Evolutionary conservation across 1,284 basidiomycete species (phyloP).

Genomic region (Rhizoctonia solani): DNA sequence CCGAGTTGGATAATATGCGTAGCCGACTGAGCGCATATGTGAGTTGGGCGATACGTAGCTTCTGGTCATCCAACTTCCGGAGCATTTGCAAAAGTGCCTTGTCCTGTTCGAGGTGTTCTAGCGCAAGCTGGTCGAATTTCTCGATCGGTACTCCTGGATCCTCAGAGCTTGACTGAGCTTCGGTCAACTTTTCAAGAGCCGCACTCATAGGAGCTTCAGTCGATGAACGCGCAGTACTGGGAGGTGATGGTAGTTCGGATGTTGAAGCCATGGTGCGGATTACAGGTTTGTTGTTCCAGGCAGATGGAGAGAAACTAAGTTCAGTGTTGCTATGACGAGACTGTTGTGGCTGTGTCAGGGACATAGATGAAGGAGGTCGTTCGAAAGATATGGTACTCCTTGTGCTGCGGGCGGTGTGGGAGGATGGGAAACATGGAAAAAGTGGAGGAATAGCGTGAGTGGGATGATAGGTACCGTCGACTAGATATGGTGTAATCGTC

Average conservation of each 20-base stretch:
- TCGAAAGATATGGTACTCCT: constrained; percentile 18
- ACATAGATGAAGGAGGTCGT: constrained; percentile 23
- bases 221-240: constrained; percentile 21
- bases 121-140: constrained; percentile 25
- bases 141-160: constrained; percentile 22
- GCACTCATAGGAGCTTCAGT: not conserved
- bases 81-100: constrained; percentile 1
- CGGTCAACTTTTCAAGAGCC: not conserved
- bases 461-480: constrained; percentile 12
- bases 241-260: constrained; percentile 19
- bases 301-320: not conserved
- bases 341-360: constrained; percentile 32
- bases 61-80: constrained; percentile 13
- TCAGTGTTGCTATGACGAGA: constrained; percentile 21
- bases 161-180: too few species aligned
- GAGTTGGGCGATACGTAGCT: constrained; percentile 16
- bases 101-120: constrained; percentile 27
- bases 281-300: not conserved
- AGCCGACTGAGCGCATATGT: constrained; percentile 27
- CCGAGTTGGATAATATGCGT: constrained; percentile 22
- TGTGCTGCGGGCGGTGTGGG: constrained; percentile 23
- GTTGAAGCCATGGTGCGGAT: constrained; percentile 1
- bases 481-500: constrained; percentile 32
- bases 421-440: not conserved
- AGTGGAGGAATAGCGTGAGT: constrained; percentile 16